These are phyloP conservation scores for Leccinellum albellum DNA, from an alignment of 768 basidiomycete genomes.

Conservation along the genomic window DNA sequence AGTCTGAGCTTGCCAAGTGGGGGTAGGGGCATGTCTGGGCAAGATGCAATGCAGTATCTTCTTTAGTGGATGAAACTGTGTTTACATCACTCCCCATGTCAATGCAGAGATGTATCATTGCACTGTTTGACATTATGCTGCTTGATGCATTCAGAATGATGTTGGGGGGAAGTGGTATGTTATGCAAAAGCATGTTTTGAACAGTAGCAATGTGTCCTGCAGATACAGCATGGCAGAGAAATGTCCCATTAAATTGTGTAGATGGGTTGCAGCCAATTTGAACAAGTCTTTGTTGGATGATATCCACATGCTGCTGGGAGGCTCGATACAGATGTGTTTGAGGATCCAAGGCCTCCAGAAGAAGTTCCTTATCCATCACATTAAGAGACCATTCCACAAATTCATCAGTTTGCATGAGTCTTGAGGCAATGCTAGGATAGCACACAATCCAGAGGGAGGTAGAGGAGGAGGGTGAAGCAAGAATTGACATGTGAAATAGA, in stretches of 20 bases:
- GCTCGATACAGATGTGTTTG: fast-evolving
- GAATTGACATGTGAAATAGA: too few species aligned
- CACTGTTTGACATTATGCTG: neutral
- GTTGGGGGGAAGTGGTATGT: neutral
- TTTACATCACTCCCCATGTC: neutral
- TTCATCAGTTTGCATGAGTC: neutral
- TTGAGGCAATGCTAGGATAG: neutral
- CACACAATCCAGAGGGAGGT: too few species aligned
- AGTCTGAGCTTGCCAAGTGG: fast-evolving
- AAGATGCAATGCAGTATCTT: neutral
- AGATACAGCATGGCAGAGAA: neutral
- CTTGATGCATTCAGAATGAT: neutral
- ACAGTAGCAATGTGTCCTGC: neutral
- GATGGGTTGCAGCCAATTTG: neutral
- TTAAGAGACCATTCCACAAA: neutral
- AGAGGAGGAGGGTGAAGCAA: too few species aligned
- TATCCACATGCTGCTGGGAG: neutral
- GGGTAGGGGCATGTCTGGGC: neutral
- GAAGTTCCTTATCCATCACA: neutral
- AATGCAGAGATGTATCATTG: neutral
- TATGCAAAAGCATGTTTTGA: neutral
- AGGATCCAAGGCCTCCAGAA: neutral
- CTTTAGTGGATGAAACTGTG: neutral
- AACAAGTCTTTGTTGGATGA: neutral
- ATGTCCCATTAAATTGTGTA: neutral